phyloP scores from a whole-genome alignment of 2,329 filamentous ascomycete species.

The Knoxdaviesia capensis region DNA sequence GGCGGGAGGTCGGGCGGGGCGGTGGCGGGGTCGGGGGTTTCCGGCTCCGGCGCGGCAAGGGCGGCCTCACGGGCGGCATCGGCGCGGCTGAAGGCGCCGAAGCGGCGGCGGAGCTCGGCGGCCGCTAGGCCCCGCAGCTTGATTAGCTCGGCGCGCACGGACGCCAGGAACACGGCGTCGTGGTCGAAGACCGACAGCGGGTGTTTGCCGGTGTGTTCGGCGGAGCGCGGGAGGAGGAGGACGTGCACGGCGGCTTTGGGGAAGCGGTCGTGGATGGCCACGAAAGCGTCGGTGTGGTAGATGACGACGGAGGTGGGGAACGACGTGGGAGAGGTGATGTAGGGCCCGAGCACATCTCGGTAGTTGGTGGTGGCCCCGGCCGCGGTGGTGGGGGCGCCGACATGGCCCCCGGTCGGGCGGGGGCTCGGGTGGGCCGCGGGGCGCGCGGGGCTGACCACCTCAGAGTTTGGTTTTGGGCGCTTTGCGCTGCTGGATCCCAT shows the following conservation, averaged over 20 bases:
- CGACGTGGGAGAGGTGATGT: slow-evolving; percentile 41
- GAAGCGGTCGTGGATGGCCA: slow-evolving; percentile 63
- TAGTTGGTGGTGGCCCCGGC: slow-evolving; percentile 13
- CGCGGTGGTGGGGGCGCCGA: background rate
- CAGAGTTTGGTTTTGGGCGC: too few relatives aligned
- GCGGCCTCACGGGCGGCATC: slow-evolving; percentile 49
- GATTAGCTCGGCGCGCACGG: slow-evolving; percentile 38
- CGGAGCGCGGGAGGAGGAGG: slow-evolving; percentile 65
- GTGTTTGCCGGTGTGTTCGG: slow-evolving; percentile 38
- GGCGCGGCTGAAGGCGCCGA: slow-evolving; percentile 39
- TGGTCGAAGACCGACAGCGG: slow-evolving; percentile 56
- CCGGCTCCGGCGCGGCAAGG: slow-evolving; percentile 14
- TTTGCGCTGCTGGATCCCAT: too few relatives aligned
- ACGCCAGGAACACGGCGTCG: slow-evolving; percentile 45
- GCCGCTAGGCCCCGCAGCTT: slow-evolving; percentile 47
- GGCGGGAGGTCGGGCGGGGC: slow-evolving; percentile 31
- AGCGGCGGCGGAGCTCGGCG: slow-evolving; percentile 50
- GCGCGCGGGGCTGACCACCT: too few relatives aligned
- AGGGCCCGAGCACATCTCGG: slow-evolving; percentile 44
- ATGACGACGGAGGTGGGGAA: slow-evolving; percentile 42
- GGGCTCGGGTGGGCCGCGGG: too few relatives aligned
- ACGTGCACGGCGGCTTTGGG: slow-evolving; percentile 75
- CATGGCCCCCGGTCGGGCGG: too few relatives aligned
- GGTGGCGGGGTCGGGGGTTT: slow-evolving; percentile 21
- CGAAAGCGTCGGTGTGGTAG: slow-evolving; percentile 46